These are phyloP conservation scores for Lentinula novae-zelandiae DNA, from an alignment of 1,284 basidiomycete species.

Conservation along the genomic window DNA sequence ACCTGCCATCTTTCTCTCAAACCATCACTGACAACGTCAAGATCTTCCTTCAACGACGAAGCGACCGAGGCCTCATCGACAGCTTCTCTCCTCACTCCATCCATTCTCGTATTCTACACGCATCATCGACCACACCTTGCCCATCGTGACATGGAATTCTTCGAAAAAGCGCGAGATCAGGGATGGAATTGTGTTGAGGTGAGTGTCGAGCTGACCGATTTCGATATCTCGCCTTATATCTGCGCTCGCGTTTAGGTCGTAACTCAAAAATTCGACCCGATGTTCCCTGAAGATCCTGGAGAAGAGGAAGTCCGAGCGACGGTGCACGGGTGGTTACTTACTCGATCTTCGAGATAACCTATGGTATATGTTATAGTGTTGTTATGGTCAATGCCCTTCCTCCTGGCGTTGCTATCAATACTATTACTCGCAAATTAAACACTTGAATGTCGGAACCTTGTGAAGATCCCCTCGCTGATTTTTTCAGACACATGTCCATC, in stretches of 20 bases:
- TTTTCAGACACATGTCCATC: too few species aligned
- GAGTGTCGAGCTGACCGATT: constrained; percentile 57
- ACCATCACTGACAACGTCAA: constrained; percentile 15
- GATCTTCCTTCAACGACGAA: too few species aligned
- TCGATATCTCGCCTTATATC: background rate
- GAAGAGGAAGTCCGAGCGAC: constrained; percentile 69
- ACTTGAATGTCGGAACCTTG: too few species aligned
- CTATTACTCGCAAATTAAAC: too few species aligned
- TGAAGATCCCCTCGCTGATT: too few species aligned
- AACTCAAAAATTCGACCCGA: constrained; percentile 46
- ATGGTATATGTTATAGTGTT: too few species aligned
- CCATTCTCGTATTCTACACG: constrained; percentile 86
- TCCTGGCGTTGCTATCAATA: too few species aligned
- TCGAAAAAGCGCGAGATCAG: constrained; percentile 56
- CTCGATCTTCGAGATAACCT: constrained; percentile 17
- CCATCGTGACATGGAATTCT: constrained; percentile 83
- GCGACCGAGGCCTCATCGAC: background rate
- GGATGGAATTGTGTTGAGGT: constrained; percentile 82
- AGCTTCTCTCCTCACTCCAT: constrained; percentile 30
- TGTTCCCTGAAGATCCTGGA: constrained; percentile 86
- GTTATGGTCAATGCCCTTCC: too few species aligned
- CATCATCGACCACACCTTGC: constrained; percentile 89
- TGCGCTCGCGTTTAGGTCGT: background rate
- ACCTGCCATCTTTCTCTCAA: constrained; percentile 59
- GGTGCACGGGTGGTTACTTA: constrained; percentile 76